Conservation (phyloP, 2,329 filamentous ascomycete genomes). For the Helminthosporium solani region DNA sequence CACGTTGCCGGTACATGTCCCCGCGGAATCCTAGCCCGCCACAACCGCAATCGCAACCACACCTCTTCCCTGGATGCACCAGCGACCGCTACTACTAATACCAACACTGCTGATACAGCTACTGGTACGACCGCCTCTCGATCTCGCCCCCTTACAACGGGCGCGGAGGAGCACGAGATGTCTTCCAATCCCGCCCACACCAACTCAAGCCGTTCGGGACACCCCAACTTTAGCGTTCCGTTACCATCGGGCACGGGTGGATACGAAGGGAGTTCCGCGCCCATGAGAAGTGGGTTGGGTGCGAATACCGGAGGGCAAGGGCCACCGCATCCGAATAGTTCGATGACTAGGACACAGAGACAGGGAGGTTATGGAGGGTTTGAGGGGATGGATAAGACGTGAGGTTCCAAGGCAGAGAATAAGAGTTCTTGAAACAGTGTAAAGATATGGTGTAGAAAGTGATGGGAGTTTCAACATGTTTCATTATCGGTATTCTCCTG, state of each 20-base stretch:
- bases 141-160: not conserved
- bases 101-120: not conserved
- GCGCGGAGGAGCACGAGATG: not conserved
- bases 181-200: not conserved
- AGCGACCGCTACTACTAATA: not conserved
- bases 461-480: too few species aligned
- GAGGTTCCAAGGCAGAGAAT: not conserved
- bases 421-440: not conserved
- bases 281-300: not conserved
- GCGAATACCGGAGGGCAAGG: not conserved
- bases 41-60: not conserved
- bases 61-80: not conserved
- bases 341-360: not conserved
- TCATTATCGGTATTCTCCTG: too few species aligned
- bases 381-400: not conserved
- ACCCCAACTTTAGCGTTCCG: not conserved
- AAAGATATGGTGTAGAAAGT: not conserved
- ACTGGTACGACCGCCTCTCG: not conserved
- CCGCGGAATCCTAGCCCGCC: not conserved
- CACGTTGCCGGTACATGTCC: slow-evolving; percentile 11
- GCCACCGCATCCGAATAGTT: not conserved
- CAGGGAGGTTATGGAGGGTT: slow-evolving; percentile 2
- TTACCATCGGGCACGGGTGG: not conserved
- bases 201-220: not conserved
- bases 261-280: not conserved